Percentiles rank a stretch among this genome's conserved stretches.
Conservation (phyloP, 306 rosid species). For the Glycine tomentella region DNA sequence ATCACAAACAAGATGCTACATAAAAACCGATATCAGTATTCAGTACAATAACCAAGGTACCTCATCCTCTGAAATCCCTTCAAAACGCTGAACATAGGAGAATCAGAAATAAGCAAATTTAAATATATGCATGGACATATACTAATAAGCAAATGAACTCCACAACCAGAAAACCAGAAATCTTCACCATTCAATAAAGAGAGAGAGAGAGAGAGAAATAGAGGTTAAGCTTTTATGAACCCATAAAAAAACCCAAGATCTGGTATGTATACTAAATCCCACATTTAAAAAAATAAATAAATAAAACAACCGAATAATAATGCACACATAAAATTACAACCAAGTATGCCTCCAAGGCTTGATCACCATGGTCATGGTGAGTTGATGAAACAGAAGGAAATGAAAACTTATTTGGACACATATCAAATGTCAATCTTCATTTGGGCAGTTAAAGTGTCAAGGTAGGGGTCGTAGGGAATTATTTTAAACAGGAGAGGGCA, state of each 20-base stretch:
- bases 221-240: neutral
- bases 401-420: slow-evolving; percentile 12
- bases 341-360: slow-evolving; percentile 7
- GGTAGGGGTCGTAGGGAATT: neutral
- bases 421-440: neutral
- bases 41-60: slow-evolving; percentile 54
- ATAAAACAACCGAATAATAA: slow-evolving; percentile 3
- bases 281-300: neutral
- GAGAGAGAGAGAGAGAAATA: neutral
- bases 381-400: slow-evolving; percentile 12
- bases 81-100: slow-evolving; percentile 50
- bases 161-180: slow-evolving; percentile 20
- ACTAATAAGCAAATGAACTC: slow-evolving; percentile 35
- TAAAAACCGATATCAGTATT: slow-evolving; percentile 31
- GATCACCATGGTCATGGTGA: neutral
- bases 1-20: slow-evolving; percentile 37
- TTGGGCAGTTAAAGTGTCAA: no score
- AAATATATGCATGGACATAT: slow-evolving; percentile 20
- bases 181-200: slow-evolving; percentile 20
- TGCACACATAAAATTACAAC: neutral
- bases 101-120: slow-evolving; percentile 26
- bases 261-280: neutral
- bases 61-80: slow-evolving; percentile 68
- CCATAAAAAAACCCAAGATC: slow-evolving; percentile 26
- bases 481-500: neutral